These are phyloP conservation scores for Atalantia buxifolia DNA, from an alignment of 345 rosid species.

Conservation along the genomic window DNA sequence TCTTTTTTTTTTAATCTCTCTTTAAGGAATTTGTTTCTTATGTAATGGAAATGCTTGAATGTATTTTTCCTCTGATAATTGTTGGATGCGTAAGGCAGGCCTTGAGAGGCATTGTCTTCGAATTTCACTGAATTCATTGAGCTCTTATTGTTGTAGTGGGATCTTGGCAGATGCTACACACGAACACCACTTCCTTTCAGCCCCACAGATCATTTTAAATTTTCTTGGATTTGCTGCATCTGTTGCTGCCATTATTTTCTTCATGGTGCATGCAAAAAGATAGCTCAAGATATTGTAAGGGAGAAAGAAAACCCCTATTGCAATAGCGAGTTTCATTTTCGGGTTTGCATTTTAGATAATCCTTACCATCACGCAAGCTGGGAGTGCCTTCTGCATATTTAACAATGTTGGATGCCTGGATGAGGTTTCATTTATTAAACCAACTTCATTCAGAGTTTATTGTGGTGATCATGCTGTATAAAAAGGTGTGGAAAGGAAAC, in stretches of 20 bases:
- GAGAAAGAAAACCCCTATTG: constrained; percentile 46
- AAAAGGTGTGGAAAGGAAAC: not conserved
- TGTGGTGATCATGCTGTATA: not conserved
- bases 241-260: constrained; percentile 59
- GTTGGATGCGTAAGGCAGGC: not conserved
- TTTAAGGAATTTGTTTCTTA: not conserved
- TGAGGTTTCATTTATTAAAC: constrained; percentile 31
- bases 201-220: constrained; percentile 69
- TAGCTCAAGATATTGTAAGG: constrained; percentile 61
- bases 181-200: constrained; percentile 53
- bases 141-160: constrained; percentile 58
- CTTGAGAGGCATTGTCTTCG: not conserved
- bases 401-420: constrained; percentile 5
- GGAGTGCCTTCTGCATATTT: not conserved
- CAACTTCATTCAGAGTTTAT: constrained; percentile 30
- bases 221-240: constrained; percentile 70
- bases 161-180: constrained; percentile 90
- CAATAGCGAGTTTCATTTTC: constrained; percentile 14
- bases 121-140: not conserved
- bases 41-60: not conserved
- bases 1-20: not conserved
- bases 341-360: not conserved
- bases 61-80: not conserved
- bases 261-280: constrained; percentile 79
- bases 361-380: not conserved